phyloP scores from a whole-genome alignment of 192 early-diverging fungal genomes.

The Coemansia biformis region DNA sequence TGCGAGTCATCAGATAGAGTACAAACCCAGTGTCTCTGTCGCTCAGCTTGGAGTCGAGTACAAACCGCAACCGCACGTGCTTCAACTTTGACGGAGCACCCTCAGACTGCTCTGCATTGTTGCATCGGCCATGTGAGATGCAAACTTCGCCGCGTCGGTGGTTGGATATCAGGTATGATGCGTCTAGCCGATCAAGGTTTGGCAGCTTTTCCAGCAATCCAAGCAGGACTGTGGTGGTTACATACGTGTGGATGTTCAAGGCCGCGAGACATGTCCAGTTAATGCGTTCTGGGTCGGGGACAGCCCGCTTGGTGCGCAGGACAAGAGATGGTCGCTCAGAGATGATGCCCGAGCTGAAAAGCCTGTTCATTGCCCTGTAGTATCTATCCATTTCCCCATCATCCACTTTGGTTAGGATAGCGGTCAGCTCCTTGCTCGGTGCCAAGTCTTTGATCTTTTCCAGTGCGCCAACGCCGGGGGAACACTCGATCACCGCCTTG shows the following conservation, averaged over 20 bases:
- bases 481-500: slow-evolving; percentile 1
- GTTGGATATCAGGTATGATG: slow-evolving; percentile 10
- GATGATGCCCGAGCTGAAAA: neutral
- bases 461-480: neutral
- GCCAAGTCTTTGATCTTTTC: neutral
- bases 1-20: neutral
- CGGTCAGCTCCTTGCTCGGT: slow-evolving; percentile 2
- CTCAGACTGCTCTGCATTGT: neutral
- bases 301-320: slow-evolving; percentile 2
- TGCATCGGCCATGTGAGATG: neutral
- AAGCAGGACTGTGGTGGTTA: slow-evolving; percentile 1
- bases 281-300: slow-evolving; percentile 4
- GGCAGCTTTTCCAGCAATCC: slow-evolving; percentile 5
- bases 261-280: slow-evolving; percentile 2
- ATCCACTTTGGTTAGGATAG: neutral
- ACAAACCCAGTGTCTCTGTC: slow-evolving; percentile 5
- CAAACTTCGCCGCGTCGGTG: neutral
- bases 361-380: slow-evolving; percentile 1
- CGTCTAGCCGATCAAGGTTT: neutral
- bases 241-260: slow-evolving; percentile 1
- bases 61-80: slow-evolving; percentile 1
- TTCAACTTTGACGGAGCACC: neutral
- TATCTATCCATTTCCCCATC: neutral
- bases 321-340: slow-evolving; percentile 2
- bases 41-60: neutral